A percentile compares a stretch with the other conserved stretches of the same genome.
Conservation (phyloP, 2,329 filamentous ascomycete genomes). For the Aulographum hederae region DNA sequence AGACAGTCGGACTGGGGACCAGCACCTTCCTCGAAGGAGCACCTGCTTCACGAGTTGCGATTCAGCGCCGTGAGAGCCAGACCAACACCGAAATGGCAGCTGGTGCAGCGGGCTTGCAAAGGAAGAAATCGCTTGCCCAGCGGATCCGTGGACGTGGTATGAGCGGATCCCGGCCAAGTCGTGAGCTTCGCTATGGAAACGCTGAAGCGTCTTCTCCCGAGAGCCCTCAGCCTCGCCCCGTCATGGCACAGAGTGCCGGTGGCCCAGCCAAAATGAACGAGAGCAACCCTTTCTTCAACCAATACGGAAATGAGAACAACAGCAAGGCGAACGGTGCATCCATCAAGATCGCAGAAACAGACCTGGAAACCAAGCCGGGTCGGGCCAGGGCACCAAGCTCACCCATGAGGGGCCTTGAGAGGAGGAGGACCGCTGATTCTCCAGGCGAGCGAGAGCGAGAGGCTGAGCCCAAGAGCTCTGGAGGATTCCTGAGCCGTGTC, state of each 20-base stretch:
- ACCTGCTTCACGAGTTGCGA: conserved; percentile 63
- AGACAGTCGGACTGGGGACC: conserved; percentile 70
- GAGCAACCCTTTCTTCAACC: conserved; percentile 66
- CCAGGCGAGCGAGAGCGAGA: conserved; percentile 7
- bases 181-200: background rate
- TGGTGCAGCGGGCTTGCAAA: conserved; percentile 38
- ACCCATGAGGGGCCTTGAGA: conserved; percentile 41
- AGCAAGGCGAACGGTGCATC: conserved; percentile 42
- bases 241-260: background rate
- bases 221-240: background rate
- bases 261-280: conserved; percentile 13
- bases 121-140: conserved; percentile 91
- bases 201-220: background rate
- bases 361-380: conserved; percentile 1
- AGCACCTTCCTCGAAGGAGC: conserved; percentile 93
- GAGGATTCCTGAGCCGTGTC: conserved; percentile 59
- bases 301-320: conserved; percentile 53
- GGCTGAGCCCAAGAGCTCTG: conserved; percentile 20
- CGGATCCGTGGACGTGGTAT: conserved; percentile 80
- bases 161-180: conserved; percentile 9
- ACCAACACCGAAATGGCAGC: conserved; percentile 27
- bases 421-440: conserved; percentile 34
- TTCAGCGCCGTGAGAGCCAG: conserved; percentile 58
- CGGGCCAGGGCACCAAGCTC: conserved; percentile 31
- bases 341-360: conserved; percentile 19